phyloP scores from a whole-genome alignment of 83 land plant genomes.

The Picea abies region DNA sequence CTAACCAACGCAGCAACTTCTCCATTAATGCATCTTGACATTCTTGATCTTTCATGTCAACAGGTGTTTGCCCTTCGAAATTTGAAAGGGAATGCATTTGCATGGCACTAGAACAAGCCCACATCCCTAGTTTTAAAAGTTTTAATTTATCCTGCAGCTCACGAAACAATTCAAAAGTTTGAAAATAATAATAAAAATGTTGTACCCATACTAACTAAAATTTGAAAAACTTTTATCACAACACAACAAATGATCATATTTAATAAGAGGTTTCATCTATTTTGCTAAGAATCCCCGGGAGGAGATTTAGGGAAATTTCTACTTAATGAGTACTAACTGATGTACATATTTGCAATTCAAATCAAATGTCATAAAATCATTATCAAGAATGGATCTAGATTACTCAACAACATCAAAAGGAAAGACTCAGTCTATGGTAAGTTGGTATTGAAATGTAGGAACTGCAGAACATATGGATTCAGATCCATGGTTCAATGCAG shows the following conservation, averaged over 20 bases:
- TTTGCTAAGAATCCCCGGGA: background rate
- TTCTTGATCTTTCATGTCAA: slow-evolving; percentile 17
- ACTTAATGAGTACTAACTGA: background rate
- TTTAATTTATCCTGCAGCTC: slow-evolving; percentile 30
- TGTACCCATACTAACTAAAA: no score
- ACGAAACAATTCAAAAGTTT: background rate
- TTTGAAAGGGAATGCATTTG: slow-evolving; percentile 14
- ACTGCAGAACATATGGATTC: background rate
- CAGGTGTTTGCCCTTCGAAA: slow-evolving; percentile 9
- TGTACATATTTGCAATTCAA: background rate
- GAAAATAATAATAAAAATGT: background rate
- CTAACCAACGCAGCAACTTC: slow-evolving; percentile 58
- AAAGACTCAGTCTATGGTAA: background rate
- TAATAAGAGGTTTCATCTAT: background rate
- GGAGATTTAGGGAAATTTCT: background rate
- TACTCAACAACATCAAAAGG: background rate
- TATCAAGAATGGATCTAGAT: background rate
- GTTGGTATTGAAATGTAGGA: background rate
- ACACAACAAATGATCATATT: no score
- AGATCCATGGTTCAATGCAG: background rate
- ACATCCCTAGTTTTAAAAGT: slow-evolving; percentile 30
- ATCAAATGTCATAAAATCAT: background rate
- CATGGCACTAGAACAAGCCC: slow-evolving; percentile 42
- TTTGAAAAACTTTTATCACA: no score
- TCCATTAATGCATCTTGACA: slow-evolving; percentile 29